These are phyloP conservation scores for Microbotryomycetes sp. DNA, from an alignment of 1,284 basidiomycete species.

Conservation along the genomic window DNA sequence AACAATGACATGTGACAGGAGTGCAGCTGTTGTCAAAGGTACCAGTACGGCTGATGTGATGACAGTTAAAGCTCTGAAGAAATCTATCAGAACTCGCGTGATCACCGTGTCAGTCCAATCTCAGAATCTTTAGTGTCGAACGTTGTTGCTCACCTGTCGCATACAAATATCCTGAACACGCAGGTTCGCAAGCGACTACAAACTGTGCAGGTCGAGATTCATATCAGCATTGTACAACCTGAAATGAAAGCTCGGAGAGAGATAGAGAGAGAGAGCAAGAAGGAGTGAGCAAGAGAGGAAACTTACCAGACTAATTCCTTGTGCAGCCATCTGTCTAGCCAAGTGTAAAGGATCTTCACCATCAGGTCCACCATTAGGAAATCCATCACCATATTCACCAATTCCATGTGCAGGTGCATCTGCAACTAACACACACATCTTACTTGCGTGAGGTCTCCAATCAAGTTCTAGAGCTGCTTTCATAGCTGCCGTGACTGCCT, in stretches of 20 bases:
- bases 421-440: slow-evolving; percentile 70
- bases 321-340: slow-evolving; percentile 79
- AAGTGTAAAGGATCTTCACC: slow-evolving; percentile 75
- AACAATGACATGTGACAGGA: slow-evolving; percentile 95
- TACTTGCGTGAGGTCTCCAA: slow-evolving; percentile 80
- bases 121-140: too few relatives aligned
- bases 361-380: slow-evolving; percentile 48
- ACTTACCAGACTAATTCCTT: slow-evolving; percentile 80
- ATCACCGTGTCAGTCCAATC: too few relatives aligned
- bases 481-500: slow-evolving; percentile 92
- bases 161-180: slow-evolving; percentile 84
- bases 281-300: not conserved
- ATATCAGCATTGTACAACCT: not conserved
- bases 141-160: too few relatives aligned
- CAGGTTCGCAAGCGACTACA: slow-evolving; percentile 97
- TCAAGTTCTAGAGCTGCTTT: slow-evolving; percentile 76
- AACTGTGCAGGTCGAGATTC: slow-evolving; percentile 53
- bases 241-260: too few relatives aligned
- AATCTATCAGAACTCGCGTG: slow-evolving; percentile 83
- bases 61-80: slow-evolving; percentile 84
- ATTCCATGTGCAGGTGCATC: slow-evolving; percentile 97
- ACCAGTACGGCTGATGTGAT: slow-evolving; percentile 90
- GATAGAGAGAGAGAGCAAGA: not conserved
- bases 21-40: slow-evolving; percentile 88
- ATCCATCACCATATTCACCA: slow-evolving; percentile 80